Evolutionary conservation across 441 rosid genomes (phyloP), one percentile per base, ranked within the genome.

Genomic region (Melianthus villosus): DNA sequence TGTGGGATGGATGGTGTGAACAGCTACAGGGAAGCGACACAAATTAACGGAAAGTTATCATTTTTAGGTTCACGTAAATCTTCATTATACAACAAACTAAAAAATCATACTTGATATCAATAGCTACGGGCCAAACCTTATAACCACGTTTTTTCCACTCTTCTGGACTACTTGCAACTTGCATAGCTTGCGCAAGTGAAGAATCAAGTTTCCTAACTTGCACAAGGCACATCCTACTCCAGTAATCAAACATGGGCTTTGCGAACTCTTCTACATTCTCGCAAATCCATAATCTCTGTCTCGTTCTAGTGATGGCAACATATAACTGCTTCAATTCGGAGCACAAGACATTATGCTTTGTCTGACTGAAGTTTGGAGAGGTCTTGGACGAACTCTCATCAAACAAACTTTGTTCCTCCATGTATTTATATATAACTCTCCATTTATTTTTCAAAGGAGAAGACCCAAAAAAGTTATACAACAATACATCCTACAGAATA

Each of bases 291-390:
- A 72, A 46, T 26, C 79, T 57, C 35, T 66, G 77, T 41, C 67
- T 47, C 2, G 79, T 69, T 5, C 75, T 68, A 26, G 83, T 72
- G 16, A 72, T 60, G 0, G 77, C 80, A 6, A 72, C 75, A 52
- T 75, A 72, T 33, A 75, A 34, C 16, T 67, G 79, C 62, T 72
- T 75, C 49, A 75, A 32, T 60, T 75, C 79, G 19, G 79, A 65
- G 48, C 72, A 73, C 34, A 73, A 40, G 32, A 63, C 42, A 37
- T 47, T 57, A 46, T 70, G 73, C 42, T 59, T 67, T 19, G 54
- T 51, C 9, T 20, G 44, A 9, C 29, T 44, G 30, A 70, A 76
- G 22, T 18, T 38, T 22, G 71, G 65, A 51, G 37, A 62, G 16
- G 62, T 37, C 37, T 25, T 22, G 9, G 33, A 12, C 13, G 41